Evolutionary conservation across 2,329 filamentous ascomycete genomes (phyloP), one percentile per base, ranked within the genome.

Genomic region (Fusarium sublunatum): DNA sequence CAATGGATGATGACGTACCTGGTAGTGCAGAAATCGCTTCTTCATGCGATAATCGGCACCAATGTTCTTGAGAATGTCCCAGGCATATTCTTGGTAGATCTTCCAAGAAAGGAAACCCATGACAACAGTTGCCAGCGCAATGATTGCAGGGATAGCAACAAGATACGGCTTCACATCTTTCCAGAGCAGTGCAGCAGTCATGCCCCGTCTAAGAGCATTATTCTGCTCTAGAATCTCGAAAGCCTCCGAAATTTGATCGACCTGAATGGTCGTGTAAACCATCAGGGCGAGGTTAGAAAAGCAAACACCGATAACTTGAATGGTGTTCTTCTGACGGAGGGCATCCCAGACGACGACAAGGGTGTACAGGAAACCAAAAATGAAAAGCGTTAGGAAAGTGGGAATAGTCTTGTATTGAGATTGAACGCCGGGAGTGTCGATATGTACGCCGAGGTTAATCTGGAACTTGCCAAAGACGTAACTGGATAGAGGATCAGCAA

Each of bases 1-100:
- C 3, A 31, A 13, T 8, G 6, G 13, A 26, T 11, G 19, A 13
- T 19, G 32, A 72, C 82, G 48, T 81, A 96, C 93, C 88, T 99
- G 95, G 76, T 96, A 99, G 61, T 94, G 91, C 58, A 99, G 85
- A 80, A 96, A 99, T 65, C 95, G 89, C 79, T 93, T 90, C 85
- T 97, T 98, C 90, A 99, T 92, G 71, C 93, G 88, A 74, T 97
- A 86, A 81, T 99, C 95, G 47, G 95, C 95, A 73, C 93, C 96
- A 74, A 99, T 99, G 77, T 96, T 93, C 83, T 99, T 99, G 79
- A 99, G 93, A 73, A 99, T 99, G 55, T 95, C 95, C 95, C 95
- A 99, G 10, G 95, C 94, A 77, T 99, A 99, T 76, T 97, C 94
- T 73, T 97, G 93, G 75, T 99, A 98, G 29, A 99, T 84, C 80